A percentile compares a stretch with the other conserved stretches of the same genome.
Conservation (phyloP, 345 rosid species). For the Dipteronia sinensis region DNA sequence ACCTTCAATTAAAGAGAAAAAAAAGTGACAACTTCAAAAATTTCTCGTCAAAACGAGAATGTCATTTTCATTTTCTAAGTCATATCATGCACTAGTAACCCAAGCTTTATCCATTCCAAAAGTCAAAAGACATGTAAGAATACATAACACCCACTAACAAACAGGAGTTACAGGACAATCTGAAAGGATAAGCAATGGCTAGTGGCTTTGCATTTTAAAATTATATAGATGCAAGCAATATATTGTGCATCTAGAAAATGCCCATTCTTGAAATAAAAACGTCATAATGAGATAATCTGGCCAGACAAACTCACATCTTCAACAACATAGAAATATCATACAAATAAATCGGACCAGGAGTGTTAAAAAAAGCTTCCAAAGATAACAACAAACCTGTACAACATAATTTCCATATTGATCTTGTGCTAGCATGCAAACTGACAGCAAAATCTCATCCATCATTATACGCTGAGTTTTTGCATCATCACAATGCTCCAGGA, state of each 20-base stretch:
- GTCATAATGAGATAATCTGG: not conserved
- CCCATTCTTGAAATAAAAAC: not conserved
- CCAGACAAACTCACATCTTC: not conserved
- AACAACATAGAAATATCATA: not conserved
- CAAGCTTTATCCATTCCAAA: too few species aligned
- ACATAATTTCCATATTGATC: constrained; percentile 99
- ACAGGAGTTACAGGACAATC: not conserved
- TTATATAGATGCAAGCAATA: not conserved
- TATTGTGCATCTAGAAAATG: not conserved
- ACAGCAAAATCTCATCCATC: constrained; percentile 81
- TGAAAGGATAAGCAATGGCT: not conserved
- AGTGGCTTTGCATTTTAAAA: not conserved
- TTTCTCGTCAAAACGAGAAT: too few species aligned
- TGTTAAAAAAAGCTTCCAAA: not conserved
- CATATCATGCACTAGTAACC: too few species aligned
- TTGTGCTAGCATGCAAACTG: constrained; percentile 92
- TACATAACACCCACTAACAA: not conserved
- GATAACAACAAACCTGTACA: constrained; percentile 74
- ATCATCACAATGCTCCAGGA: constrained; percentile 85
- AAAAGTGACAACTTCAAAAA: too few species aligned
- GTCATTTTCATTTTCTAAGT: too few species aligned
- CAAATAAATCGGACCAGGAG: not conserved
- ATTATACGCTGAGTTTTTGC: constrained; percentile 74
- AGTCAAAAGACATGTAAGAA: not conserved
- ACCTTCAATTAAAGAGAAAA: too few species aligned